A percentile compares a stretch with the other conserved stretches of the same genome.
phyloP scores from a whole-genome alignment of 2,329 filamentous ascomycete species.

The Botrytis pseudocinerea region DNA sequence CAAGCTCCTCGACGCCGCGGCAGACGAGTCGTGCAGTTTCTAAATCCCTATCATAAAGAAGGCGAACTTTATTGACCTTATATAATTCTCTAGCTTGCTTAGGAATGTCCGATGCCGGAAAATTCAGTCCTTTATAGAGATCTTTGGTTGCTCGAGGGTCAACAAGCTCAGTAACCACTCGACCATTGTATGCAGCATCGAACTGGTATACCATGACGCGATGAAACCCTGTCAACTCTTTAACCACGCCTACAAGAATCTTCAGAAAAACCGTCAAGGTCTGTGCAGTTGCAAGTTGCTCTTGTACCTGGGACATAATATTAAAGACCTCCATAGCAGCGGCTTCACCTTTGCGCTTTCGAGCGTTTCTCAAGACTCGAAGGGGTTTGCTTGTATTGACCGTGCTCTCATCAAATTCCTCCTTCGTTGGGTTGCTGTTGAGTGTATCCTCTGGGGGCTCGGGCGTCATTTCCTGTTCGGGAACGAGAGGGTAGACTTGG shows the following conservation, averaged over 20 bases:
- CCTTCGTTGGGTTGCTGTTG: conserved; percentile 67
- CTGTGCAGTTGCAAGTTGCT: conserved; percentile 74
- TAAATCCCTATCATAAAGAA: conserved; percentile 82
- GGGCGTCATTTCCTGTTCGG: conserved; percentile 58
- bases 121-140: conserved; percentile 83
- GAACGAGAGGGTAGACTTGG: conserved; percentile 63
- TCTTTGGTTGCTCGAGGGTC: conserved; percentile 78
- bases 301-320: conserved; percentile 88
- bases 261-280: conserved; percentile 75
- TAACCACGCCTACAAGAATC: conserved; percentile 79
- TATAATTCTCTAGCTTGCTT: conserved; percentile 87
- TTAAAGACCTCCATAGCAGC: conserved; percentile 88
- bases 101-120: conserved; percentile 86
- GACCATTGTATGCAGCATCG: conserved; percentile 77
- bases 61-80: conserved; percentile 83
- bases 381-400: conserved; percentile 73
- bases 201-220: conserved; percentile 94
- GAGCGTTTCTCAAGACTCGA: conserved; percentile 72
- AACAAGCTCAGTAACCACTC: conserved; percentile 84
- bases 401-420: conserved; percentile 76
- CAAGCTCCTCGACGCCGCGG: conserved; percentile 70
- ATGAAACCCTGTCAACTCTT: conserved; percentile 87
- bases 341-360: conserved; percentile 63
- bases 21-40: conserved; percentile 81
- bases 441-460: conserved; percentile 73